A percentile compares a stretch with the other conserved stretches of the same genome.
phyloP scores from a whole-genome alignment of 2,329 filamentous ascomycete genomes.

The Achaetomium macrosporum region DNA sequence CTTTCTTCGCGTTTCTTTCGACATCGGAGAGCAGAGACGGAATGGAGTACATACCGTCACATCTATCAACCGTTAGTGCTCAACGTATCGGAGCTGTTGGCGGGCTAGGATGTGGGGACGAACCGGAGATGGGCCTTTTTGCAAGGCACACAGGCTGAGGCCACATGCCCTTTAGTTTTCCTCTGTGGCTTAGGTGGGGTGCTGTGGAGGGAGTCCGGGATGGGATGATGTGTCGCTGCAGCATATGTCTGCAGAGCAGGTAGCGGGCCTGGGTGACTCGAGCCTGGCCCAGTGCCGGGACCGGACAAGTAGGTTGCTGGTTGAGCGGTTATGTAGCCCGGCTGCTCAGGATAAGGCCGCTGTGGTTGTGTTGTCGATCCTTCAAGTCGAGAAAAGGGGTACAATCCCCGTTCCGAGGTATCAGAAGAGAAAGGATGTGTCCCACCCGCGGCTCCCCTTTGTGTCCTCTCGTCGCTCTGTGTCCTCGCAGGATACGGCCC shows the following conservation, averaged over 20 bases:
- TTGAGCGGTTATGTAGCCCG: conserved; percentile 27
- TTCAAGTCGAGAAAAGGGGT: conserved; percentile 36
- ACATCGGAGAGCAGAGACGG: conserved; percentile 14
- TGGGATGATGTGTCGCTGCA: conserved; percentile 23
- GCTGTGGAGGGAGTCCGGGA: conserved; percentile 42
- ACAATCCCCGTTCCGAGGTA: conserved; percentile 35
- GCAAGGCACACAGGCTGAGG: conserved; percentile 79
- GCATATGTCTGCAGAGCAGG: conserved; percentile 32
- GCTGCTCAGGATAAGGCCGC: conserved; percentile 29
- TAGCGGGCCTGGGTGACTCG: conserved; percentile 29
- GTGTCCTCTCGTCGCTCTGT: conserved; percentile 33
- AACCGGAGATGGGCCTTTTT: conserved; percentile 74
- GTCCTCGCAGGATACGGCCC: conserved; percentile 37
- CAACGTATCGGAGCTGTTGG: conserved; percentile 5
- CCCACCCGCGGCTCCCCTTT: conserved; percentile 24
- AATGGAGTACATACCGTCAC: conserved; percentile 53
- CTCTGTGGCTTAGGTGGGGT: conserved; percentile 56
- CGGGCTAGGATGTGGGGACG: conserved; percentile 11
- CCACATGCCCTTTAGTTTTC: conserved; percentile 74
- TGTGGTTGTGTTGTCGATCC: conserved; percentile 31
- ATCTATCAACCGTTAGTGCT: conserved; percentile 42
- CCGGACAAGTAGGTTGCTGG: conserved; percentile 26
- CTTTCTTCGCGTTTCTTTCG: conserved; percentile 14
- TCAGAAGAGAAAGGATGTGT: conserved; percentile 36
- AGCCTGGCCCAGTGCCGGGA: conserved; percentile 10